phyloP scores from a whole-genome alignment of 768 basidiomycete genomes.

The Russula griseocarnosa region DNA sequence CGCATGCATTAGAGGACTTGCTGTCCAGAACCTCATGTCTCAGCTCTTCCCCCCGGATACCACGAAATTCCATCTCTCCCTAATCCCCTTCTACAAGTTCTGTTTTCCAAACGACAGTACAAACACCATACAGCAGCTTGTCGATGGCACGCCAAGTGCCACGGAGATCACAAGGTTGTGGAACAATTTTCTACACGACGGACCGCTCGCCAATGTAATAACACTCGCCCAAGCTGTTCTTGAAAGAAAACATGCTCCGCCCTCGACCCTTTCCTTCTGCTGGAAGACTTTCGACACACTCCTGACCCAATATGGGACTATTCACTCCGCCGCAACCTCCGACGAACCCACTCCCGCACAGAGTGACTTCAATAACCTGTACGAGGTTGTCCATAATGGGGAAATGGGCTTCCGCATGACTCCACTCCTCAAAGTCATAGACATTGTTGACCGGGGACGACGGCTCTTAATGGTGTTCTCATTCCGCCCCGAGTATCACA shows the following conservation, averaged over 20 bases:
- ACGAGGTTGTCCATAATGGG: not conserved
- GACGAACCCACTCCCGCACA: not conserved
- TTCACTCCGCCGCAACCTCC: not conserved
- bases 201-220: conserved; percentile 10
- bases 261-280: conserved; percentile 5
- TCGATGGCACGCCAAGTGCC: too few relatives aligned
- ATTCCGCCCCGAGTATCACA: not conserved
- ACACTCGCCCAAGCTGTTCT: conserved; percentile 2
- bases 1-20: conserved; percentile 3
- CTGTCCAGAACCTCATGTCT: conserved; percentile 4
- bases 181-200: conserved; percentile 2
- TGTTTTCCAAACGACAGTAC: not conserved
- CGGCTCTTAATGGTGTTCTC: conserved; percentile 7
- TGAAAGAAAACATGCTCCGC: not conserved
- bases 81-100: conserved; percentile 4
- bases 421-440: conserved; percentile 10
- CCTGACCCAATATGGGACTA: not conserved
- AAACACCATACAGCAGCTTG: too few relatives aligned
- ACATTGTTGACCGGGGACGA: conserved; percentile 3
- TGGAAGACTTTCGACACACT: conserved; percentile 16
- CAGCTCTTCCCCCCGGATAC: not conserved
- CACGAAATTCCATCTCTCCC: not conserved
- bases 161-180: not conserved
- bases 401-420: conserved; percentile 10
- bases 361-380: not conserved